phyloP scores from a whole-genome alignment of 2,329 filamentous ascomycete species.

The Penicillium sp. region DNA sequence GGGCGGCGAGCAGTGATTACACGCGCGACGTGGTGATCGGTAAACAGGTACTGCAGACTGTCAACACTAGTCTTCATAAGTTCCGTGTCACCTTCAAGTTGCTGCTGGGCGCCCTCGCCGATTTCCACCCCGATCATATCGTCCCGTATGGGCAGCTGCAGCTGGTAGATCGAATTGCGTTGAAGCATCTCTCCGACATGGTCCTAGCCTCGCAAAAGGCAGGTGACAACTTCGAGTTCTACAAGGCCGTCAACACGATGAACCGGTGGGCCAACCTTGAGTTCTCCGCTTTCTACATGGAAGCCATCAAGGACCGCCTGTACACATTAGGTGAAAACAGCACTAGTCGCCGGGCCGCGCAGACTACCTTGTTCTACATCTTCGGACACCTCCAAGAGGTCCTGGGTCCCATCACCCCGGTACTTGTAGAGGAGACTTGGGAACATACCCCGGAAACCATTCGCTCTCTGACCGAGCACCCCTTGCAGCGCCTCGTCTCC shows the following conservation, averaged over 20 bases:
- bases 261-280: conserved; percentile 82
- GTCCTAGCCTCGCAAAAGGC: conserved; percentile 65
- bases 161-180: conserved; percentile 70
- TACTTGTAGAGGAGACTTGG: conserved; percentile 88
- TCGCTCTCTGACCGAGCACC: conserved; percentile 50
- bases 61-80: conserved; percentile 78
- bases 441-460: conserved; percentile 70
- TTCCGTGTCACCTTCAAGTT: conserved; percentile 90
- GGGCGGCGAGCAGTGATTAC: conserved; percentile 91
- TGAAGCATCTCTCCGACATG: conserved; percentile 70
- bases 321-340: conserved; percentile 78
- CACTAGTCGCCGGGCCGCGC: conserved; percentile 58
- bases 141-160: conserved; percentile 54
- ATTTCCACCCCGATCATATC: conserved; percentile 48
- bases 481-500: conserved; percentile 43
- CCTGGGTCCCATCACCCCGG: conserved; percentile 76
- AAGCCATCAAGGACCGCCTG: conserved; percentile 85
- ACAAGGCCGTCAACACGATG: conserved; percentile 70
- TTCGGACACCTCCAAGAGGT: conserved; percentile 74
- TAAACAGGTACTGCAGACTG: conserved; percentile 70
- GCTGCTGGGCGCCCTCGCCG: conserved; percentile 73
- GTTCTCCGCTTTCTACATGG: conserved; percentile 90
- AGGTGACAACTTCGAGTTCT: conserved; percentile 76
- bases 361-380: conserved; percentile 61
- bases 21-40: conserved; percentile 84